phyloP scores from a whole-genome alignment of 2,329 filamentous ascomycete species.

The Colletotrichum sp. region DNA sequence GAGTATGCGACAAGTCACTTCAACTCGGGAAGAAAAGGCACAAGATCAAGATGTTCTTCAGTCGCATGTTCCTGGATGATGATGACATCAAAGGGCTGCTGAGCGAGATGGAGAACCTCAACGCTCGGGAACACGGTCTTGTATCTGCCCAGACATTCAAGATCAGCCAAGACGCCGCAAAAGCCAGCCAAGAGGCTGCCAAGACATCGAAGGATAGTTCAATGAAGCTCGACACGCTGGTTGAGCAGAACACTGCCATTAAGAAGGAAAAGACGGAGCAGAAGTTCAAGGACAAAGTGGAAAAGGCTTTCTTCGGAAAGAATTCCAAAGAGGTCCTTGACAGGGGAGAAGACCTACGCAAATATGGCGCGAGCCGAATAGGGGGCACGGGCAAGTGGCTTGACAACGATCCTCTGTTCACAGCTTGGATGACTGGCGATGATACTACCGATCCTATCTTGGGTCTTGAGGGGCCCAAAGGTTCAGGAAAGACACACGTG shows the following conservation, averaged over 20 bases:
- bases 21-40: conserved; percentile 33
- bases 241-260: conserved; percentile 15
- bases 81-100: conserved; percentile 36
- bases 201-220: not conserved
- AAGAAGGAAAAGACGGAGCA: conserved; percentile 34
- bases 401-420: not conserved
- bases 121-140: conserved; percentile 34
- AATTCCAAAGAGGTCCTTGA: not conserved
- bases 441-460: not conserved
- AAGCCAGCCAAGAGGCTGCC: not conserved
- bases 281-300: conserved; percentile 18
- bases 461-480: not conserved
- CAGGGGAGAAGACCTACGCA: not conserved
- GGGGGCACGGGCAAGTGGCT: not conserved
- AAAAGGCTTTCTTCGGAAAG: not conserved
- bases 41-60: conserved; percentile 32
- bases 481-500: not conserved
- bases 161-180: conserved; percentile 33
- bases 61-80: conserved; percentile 38
- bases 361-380: not conserved
- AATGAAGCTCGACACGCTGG: not conserved
- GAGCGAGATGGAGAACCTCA: conserved; percentile 35
- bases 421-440: not conserved
- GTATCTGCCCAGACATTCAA: conserved; percentile 38
- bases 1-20: conserved; percentile 36